Base-by-base conservation (phyloP, 371 early-diverging fungal genomes). In the Circinella minor region DNA sequence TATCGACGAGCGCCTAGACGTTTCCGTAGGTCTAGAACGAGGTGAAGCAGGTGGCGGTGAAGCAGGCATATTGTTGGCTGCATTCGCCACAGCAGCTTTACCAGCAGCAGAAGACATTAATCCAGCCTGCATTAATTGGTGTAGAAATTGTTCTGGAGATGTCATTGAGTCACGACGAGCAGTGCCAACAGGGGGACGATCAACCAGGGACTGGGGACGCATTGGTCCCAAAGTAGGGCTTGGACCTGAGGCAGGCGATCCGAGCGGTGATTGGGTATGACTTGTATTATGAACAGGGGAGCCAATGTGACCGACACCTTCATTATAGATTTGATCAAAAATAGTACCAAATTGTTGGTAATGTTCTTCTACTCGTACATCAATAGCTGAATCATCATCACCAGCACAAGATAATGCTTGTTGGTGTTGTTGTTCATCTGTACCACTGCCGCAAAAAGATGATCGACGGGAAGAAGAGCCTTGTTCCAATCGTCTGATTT, bases 281-380 rank as follows among this genome's bases (percentile, higher is more conserved):
- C 55, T 66, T 49, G 49, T 14, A n/a, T 51, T 51, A 36, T 55
- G 18, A 55, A 54, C 38, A 36, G 39, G 60, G 48, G 43, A 60
- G 18, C 61, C 61, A 49, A 39, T 66, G 0, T 74, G 73, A 55
- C 76, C 78, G 36, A 87, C 81, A 11, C 84, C 86, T 49, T 88
- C 81, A 20, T 82, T 81, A 67, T 86, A 88, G 36, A 88, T 80
- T 74, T 83, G 81, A 63, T 88, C 87, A 77, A 88, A 88, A 63
- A 86, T 80, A 36, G 82, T 79, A 55, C 76, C 78, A 18, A 72
- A 68, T 46, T 77, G 78, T 63, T 85, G 71, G 71, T 74, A 77
- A 11, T 72, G 70, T n/a, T 79, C 82, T 39, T 80, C 84, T 17
- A 70, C 67, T 5, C 69, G 74, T 5, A 82, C 59, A 34, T 82